A percentile compares a stretch with the other conserved stretches of the same genome.
Evolutionary conservation across 148 eudicot species (phyloP).

Genomic region (Rhododendron williamsianum): DNA sequence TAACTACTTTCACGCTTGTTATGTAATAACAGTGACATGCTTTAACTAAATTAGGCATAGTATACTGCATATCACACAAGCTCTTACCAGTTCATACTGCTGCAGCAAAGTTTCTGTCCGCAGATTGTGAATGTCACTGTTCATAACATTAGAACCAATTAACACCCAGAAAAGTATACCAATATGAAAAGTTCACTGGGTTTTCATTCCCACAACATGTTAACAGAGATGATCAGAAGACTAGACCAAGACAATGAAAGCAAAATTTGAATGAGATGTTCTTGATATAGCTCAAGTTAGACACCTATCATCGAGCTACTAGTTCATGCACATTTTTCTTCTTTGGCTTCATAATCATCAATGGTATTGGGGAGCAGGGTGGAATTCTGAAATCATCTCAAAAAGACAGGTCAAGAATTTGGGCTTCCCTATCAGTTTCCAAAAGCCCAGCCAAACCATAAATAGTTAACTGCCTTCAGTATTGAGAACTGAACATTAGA

Average conservation of each 20-base stretch:
- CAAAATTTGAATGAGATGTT: not conserved
- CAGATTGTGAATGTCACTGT: slow-evolving; percentile 82
- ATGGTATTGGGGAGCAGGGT: not conserved
- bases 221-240: not conserved
- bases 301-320: slow-evolving; percentile 3
- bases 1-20: not conserved
- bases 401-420: not conserved
- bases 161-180: not conserved
- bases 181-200: not conserved
- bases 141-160: slow-evolving; percentile 12
- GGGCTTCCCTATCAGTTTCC: not conserved
- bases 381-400: not conserved
- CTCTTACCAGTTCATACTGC: slow-evolving; percentile 68
- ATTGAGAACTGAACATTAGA: not conserved
- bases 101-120: slow-evolving; percentile 68
- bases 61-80: not conserved
- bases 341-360: not conserved
- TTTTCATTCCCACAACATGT: not conserved
- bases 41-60: not conserved
- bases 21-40: not conserved
- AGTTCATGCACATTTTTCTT: not conserved
- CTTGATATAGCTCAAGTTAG: not conserved
- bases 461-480: not conserved
- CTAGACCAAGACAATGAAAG: slow-evolving; percentile 1
- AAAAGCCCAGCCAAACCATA: not conserved